Base-by-base conservation (phyloP, 768 basidiomycete species). In the Russula brevipes region DNA sequence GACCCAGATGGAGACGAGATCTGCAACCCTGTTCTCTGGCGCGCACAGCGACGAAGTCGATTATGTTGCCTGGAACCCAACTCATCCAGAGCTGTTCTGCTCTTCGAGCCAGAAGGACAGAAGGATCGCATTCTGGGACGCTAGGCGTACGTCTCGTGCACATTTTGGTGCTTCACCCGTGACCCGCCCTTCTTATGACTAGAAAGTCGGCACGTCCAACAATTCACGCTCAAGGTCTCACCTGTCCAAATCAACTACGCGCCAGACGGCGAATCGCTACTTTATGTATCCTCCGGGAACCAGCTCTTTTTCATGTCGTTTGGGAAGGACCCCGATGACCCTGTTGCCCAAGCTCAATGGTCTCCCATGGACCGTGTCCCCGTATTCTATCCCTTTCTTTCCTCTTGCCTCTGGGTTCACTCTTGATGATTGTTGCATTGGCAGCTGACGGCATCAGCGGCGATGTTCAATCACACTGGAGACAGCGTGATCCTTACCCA, bases 11-110 rank as follows among this genome's bases (percentile, higher is more conserved):
- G 89, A 92, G 50, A 74, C 81, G 30, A 81, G 89, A 66, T 79
- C 85, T 16, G 86, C 89, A 16, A 76, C 81, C 1, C 76, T 81
- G 16, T 89, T 83, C 61, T 80, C 85, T 0, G 88, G 89, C 24
- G 89, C 83, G 7, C 90, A 91, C 66, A 78, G 81, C 2, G 88
- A 89, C 59, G 89, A 90, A 50, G 86, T 88, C n/a, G 90, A 92
- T 68, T 85, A 90, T 64, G 75, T 91, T 46, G 84, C 88, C 8
- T 93, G 90, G 89, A 90, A 90, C 71, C 90, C 90, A 1, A 88
- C 86, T 3, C 89, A 92, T 67, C 88, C 90, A 4, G 90, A 91
- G 44, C 74, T 91, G 16, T 89, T 93, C 70, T 90, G 87, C 64
- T 86, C 90, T 0, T 89, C 88, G 16, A 86, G 89, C 68, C 84